A percentile compares a stretch with the other conserved stretches of the same genome.
Evolutionary conservation across 129 eudicot species (phyloP).

Genomic region (Pseudognaphalium luteoalbum): DNA sequence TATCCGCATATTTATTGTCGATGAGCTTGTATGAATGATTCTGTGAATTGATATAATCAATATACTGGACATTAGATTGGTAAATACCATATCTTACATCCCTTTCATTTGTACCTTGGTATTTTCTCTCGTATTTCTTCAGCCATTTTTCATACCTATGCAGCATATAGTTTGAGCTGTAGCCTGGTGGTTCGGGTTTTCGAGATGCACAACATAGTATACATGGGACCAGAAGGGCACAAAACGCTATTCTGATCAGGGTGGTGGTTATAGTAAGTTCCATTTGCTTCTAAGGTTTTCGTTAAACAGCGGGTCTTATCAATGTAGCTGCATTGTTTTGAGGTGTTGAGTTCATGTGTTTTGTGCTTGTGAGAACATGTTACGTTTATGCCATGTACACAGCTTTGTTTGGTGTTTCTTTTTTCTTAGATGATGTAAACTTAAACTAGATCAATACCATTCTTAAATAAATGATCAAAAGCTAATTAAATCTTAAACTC

Average conservation of each 20-base stretch:
- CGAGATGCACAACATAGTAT: conserved; percentile 18
- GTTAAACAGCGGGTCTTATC: background rate
- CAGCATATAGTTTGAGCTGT: conserved; percentile 21
- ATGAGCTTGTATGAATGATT: conserved; percentile 45
- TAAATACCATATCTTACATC: conserved; percentile 46
- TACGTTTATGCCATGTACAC: conserved; percentile 16
- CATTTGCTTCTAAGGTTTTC: conserved; percentile 3
- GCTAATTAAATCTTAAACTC: too few relatives aligned
- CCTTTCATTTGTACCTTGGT: conserved; percentile 44
- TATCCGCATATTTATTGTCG: conserved; percentile 51
- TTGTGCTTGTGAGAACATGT: conserved; percentile 25
- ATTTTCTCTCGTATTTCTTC: conserved; percentile 21
- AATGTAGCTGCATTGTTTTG: conserved; percentile 20
- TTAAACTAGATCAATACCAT: background rate
- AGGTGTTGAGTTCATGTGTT: conserved; percentile 24
- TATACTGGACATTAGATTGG: conserved; percentile 37
- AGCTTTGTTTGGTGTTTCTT: background rate
- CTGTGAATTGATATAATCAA: conserved; percentile 44
- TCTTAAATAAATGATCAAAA: background rate
- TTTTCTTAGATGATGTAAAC: background rate
- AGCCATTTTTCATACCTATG: conserved; percentile 48
- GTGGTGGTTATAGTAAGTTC: conserved; percentile 16
- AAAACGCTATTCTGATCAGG: background rate
- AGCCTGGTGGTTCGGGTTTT: background rate
- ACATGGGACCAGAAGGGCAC: conserved; percentile 1